These are phyloP conservation scores for Pseudocercospora cruenta DNA, from an alignment of 2,329 filamentous ascomycete species.

Conservation along the genomic window DNA sequence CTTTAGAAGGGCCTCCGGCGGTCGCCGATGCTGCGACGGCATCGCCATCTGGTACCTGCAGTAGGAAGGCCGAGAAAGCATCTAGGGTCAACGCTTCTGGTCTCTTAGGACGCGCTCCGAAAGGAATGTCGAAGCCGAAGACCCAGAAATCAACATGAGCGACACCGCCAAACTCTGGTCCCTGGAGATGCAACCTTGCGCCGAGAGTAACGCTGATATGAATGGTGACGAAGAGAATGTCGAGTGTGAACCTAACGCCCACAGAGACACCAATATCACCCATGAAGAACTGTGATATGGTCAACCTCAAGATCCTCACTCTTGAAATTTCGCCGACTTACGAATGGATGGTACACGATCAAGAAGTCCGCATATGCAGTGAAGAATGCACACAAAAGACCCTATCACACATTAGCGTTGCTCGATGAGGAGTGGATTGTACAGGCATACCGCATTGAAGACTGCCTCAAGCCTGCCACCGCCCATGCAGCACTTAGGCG, in stretches of 20 bases:
- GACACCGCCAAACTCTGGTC: constrained; percentile 7
- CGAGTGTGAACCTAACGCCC: constrained; percentile 10
- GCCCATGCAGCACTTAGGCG: constrained; percentile 15
- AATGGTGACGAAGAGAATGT: constrained; percentile 8
- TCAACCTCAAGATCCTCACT: no score
- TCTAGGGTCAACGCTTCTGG: not conserved
- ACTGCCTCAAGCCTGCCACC: constrained; percentile 10
- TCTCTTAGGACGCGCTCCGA: not conserved
- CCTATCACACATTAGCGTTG: no score
- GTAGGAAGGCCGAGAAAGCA: not conserved
- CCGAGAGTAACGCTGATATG: constrained; percentile 7
- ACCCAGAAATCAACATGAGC: constrained; percentile 11
- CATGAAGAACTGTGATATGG: not conserved
- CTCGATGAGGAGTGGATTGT: no score
- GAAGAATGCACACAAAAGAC: constrained; percentile 10
- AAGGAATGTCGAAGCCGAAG: constrained; percentile 5
- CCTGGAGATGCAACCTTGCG: constrained; percentile 5
- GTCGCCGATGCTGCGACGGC: not conserved
- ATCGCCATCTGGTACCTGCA: not conserved
- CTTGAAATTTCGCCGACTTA: no score
- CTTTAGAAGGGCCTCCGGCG: not conserved
- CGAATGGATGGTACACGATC: constrained; percentile 17
- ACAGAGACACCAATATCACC: constrained; percentile 12
- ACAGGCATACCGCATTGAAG: constrained; percentile 1
- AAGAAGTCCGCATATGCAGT: constrained; percentile 14